A percentile compares a stretch with the other conserved stretches of the same genome.
Conservation (phyloP, 805 yeast genomes). For the Blastobotrys muscicola region DNA sequence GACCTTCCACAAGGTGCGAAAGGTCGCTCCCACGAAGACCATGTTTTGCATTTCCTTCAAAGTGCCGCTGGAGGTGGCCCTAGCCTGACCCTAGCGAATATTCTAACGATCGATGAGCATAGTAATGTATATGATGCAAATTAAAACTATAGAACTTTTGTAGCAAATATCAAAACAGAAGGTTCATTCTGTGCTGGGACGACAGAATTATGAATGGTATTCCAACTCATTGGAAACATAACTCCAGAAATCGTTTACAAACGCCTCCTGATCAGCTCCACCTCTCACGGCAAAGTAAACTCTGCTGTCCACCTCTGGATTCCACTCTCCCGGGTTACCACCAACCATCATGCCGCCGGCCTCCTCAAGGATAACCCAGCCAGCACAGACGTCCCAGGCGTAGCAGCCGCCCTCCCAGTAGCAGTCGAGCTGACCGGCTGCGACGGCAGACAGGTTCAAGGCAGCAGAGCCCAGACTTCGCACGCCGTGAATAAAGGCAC, state of each 20-base stretch:
- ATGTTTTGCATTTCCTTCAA: slow-evolving; percentile 84
- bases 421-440: slow-evolving; percentile 48
- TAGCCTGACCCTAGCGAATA: slow-evolving; percentile 10
- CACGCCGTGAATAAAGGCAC: slow-evolving; percentile 53
- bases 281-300: slow-evolving; percentile 53
- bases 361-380: slow-evolving; percentile 51
- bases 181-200: too few species aligned
- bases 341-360: slow-evolving; percentile 52
- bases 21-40: slow-evolving; percentile 93
- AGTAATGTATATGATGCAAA: too few species aligned
- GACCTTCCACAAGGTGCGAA: slow-evolving; percentile 75
- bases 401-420: slow-evolving; percentile 68
- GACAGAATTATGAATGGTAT: slow-evolving; percentile 35
- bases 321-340: slow-evolving; percentile 42
- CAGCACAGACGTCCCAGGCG: slow-evolving; percentile 64
- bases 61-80: slow-evolving; percentile 39
- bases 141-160: too few species aligned
- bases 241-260: slow-evolving; percentile 40
- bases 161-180: too few species aligned
- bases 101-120: too few species aligned
- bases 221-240: slow-evolving; percentile 33
- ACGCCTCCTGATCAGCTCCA: slow-evolving; percentile 37
- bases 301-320: slow-evolving; percentile 41
- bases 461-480: slow-evolving; percentile 59
- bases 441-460: slow-evolving; percentile 48